Evolutionary conservation across 139 green algal species (phyloP), one percentile per base, ranked within the genome.

Genomic region (Chlamydomonas eustigma): DNA sequence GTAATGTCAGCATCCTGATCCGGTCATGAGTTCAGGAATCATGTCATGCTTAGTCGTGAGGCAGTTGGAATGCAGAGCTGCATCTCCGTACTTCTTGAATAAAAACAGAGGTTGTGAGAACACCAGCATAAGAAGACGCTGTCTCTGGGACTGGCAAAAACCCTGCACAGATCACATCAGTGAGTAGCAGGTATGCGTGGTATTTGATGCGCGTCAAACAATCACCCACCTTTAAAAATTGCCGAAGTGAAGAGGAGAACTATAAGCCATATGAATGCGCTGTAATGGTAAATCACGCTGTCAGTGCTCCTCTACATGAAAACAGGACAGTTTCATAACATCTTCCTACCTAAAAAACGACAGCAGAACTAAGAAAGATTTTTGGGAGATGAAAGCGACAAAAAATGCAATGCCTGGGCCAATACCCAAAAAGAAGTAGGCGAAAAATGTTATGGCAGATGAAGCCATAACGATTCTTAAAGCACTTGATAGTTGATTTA

Each of bases 331-430:
- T 24, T 63, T 24, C 63, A 8, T 28, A 8, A 28, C 63, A 25
- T 71, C n/a, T n/a, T 58, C 12, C 12, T 50, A 83, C 82, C 82
- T 87, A 50, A 80, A 80, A 1, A 88, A 64, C 1, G 64, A 68
- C 2, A 90, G 68, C 25, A 90, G 73, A 32, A 84, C 73, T 22
- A 90, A 58, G 51, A 90, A 87, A 2, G 82, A 86, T 76, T 90
- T 90, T 25, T 75, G 78, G 22, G 80, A 77, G 6, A 90, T 78
- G 24, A 90, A 36, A 1, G 82, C 36, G 0, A 78, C 6, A 37
- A 85, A 90, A 69, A 90, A 90, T 1, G 75, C 85, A 2, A 85
- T 69, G 8, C 81, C 81, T 30, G 85, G 85, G 6, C 85, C 85
- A 2, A 90, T 38, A 31, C 79, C 84, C 8, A 89, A 25, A 24